Base-by-base conservation (phyloP, 345 rosid genomes). In the Eucalyptus pumila region DNA sequence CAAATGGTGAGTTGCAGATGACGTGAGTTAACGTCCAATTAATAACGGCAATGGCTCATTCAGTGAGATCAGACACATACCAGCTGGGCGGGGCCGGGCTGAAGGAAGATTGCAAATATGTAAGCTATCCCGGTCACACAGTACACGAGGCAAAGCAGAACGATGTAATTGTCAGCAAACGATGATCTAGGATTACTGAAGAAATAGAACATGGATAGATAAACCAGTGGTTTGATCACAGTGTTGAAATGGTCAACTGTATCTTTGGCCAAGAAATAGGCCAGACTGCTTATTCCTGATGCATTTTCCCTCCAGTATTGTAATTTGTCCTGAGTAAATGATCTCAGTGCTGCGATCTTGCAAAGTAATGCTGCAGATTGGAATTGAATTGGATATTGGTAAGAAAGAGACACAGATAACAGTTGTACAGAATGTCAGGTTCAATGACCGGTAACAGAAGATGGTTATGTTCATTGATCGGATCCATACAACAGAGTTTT, bases 51-150 rank as follows among this genome's bases (percentile, higher is more conserved):
- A 62, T 37, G 76, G 50, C 26, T 30, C n/a, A 15, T 42, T 30
- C 44, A 47, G 86, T 80, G 89, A 89, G 60, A 49, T 58, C 58
- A 51, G 56, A 47, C 32, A 89, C 92, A 48, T 90, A 97, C 99
- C 99, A 97, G 88, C 93, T 96, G 97, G 45, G 98, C 99, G 52
- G 96, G 95, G 89, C 95, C 91, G 34, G 99, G 93, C 76, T 91
- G 94, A 23, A 96, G 92, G 90, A 91, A 89, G 89, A 96, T 96
- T 87, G 98, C 98, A n/a, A 97, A 93, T 50, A 94, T 72, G 88
- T 97, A 97, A 87, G 98, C 99, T 58, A 96, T 94, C 88, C 99
- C 98, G 1, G 98, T 96, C 72, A 96, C 97, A 37, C 97, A 96
- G 92, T 97, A 97, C 65, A 96, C 99, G 17, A 97, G 95, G 93